Base-by-base conservation (phyloP, 2,329 filamentous ascomycete species). In the Fusarium graminum region DNA sequence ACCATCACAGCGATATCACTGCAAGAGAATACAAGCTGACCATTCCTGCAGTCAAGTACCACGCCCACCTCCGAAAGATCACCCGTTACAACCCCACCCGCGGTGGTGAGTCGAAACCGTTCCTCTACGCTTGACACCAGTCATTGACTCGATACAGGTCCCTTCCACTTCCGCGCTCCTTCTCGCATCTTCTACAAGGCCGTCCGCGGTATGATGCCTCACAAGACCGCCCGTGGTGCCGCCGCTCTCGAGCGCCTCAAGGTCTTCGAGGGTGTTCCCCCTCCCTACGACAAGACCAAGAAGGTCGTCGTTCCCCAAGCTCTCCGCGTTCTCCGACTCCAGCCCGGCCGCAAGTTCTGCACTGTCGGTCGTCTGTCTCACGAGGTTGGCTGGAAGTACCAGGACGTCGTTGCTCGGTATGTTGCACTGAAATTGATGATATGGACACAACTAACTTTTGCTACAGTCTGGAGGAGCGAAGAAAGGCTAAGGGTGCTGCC, bases 111-210 rank as follows among this genome's bases (percentile, higher is more conserved):
- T 83, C 72, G 63, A 72, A 54, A 30, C 53, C 45, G 29, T 63
- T 57, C 38, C 60, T 51, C 43, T 34, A n/a, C 30, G 13, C 58
- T 39, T 47, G 60, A 70, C 54, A 68, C 76, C 76, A 79, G 73
- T 81, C 74, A 75, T 76, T 72, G 69, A 76, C 68, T 64, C 53
- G 52, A 54, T 56, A 63, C 77, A 93, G 91, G 94, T 87, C 95
- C 95, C 84, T 99, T 98, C 93, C 95, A 99, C 87, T 98, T 97
- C 93, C 95, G 95, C 82, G 93, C 94, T 77, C 95, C 95, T 71
- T 97, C 94, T 78, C 92, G 96, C 85, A 97, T 99, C 88, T 97
- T 99, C 91, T 99, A 97, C 92, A 97, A 97, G 92, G 93, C 95
- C 81, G 93, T 99, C 85, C 94, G 95, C 83, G 95, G 95, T 83